Conservation (phyloP, 164 flowering plant species). For the Vitis labrusca region DNA sequence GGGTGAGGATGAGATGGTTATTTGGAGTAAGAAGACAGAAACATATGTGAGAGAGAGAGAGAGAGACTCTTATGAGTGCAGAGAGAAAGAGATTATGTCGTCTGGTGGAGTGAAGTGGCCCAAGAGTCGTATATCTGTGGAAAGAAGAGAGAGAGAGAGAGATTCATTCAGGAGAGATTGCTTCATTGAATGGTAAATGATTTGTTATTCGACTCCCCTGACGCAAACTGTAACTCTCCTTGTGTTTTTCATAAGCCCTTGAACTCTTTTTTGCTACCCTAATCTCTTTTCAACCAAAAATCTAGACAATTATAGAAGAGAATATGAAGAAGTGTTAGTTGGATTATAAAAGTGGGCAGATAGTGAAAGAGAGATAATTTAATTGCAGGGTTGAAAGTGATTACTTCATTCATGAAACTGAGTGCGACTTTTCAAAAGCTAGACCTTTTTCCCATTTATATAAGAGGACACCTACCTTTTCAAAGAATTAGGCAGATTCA, state of each 20-base stretch:
- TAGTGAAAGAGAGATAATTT: neutral
- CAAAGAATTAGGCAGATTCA: conserved; percentile 16
- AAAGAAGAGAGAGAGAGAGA: neutral
- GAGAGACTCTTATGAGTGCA: conserved; percentile 2
- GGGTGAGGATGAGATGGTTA: conserved; percentile 17
- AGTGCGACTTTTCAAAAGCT: conserved; percentile 1
- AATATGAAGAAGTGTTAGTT: neutral
- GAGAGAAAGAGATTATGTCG: neutral
- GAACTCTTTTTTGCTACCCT: too few relatives aligned
- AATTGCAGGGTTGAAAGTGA: neutral
- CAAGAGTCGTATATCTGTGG: too few relatives aligned
- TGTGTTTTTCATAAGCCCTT: too few relatives aligned
- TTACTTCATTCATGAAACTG: conserved; percentile 12
- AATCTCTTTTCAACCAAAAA: too few relatives aligned
- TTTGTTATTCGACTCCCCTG: too few relatives aligned
- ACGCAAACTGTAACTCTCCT: too few relatives aligned
- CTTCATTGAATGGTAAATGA: too few relatives aligned
- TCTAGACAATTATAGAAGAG: too few relatives aligned
- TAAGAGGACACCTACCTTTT: conserved; percentile 20
- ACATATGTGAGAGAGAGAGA: conserved; percentile 6
- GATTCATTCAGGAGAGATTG: neutral
- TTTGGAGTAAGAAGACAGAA: conserved; percentile 36
- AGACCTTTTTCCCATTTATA: neutral
- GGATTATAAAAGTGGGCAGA: neutral
- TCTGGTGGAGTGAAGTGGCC: too few relatives aligned